These are phyloP conservation scores for Fusarium sp. DNA, from an alignment of 2,329 filamentous ascomycete genomes.

Conservation along the genomic window DNA sequence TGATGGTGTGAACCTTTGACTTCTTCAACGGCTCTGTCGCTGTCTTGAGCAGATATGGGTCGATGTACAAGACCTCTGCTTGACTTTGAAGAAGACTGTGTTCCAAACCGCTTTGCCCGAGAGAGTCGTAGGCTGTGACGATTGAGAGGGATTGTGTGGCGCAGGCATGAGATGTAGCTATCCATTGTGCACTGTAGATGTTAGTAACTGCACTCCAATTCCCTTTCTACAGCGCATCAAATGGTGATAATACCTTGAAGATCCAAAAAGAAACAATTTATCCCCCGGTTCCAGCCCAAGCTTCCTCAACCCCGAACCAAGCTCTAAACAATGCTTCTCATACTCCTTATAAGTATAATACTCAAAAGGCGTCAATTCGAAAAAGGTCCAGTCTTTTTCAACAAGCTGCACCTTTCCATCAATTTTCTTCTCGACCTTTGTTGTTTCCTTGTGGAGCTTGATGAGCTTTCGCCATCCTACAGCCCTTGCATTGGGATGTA, in stretches of 20 bases:
- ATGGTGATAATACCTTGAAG: constrained; percentile 69
- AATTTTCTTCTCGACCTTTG: constrained; percentile 87
- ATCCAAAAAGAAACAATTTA: constrained; percentile 82
- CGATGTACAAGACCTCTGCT: constrained; percentile 85
- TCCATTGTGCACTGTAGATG: constrained; percentile 67
- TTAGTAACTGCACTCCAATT: too few species aligned
- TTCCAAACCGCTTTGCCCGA: constrained; percentile 83
- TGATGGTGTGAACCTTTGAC: constrained; percentile 66
- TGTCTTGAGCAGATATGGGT: constrained; percentile 78
- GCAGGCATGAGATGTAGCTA: constrained; percentile 81
- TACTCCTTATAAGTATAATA: constrained; percentile 85
- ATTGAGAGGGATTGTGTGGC: constrained; percentile 88
- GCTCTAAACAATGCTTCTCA: constrained; percentile 72
- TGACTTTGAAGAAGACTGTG: constrained; percentile 88
- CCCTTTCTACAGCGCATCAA: too few species aligned
- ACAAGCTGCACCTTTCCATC: constrained; percentile 82
- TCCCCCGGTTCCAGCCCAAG: constrained; percentile 75
- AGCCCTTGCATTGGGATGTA: constrained; percentile 70
- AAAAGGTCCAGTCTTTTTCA: constrained; percentile 91
- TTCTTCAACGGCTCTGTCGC: constrained; percentile 67
- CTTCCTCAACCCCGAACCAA: constrained; percentile 78
- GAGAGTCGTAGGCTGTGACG: constrained; percentile 93
- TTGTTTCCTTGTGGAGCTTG: constrained; percentile 81
- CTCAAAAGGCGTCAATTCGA: constrained; percentile 80
- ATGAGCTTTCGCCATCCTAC: constrained; percentile 79